phyloP scores from a whole-genome alignment of 768 basidiomycete species.

The Xerocomellus intermedius region DNA sequence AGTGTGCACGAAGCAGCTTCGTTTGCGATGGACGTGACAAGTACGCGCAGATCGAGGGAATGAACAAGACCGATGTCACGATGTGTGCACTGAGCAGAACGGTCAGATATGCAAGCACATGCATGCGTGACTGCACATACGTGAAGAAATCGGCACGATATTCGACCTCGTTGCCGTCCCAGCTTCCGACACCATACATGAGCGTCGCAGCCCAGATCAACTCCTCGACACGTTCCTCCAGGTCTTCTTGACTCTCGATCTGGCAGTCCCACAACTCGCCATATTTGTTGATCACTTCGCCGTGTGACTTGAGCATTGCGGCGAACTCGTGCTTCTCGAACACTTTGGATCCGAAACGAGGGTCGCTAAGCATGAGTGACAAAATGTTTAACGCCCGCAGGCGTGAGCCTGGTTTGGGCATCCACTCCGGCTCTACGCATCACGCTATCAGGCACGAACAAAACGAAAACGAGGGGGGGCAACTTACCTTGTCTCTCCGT shows the following conservation, averaged over 20 bases:
- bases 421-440: conserved; percentile 26
- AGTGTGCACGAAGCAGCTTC: conserved; percentile 58
- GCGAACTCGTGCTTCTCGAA: conserved; percentile 37
- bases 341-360: conserved; percentile 31
- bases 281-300: conserved; percentile 41
- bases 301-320: conserved; percentile 36
- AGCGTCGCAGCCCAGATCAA: conserved; percentile 54
- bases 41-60: conserved; percentile 48
- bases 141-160: conserved; percentile 68
- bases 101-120: conserved; percentile 1
- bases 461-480: no score
- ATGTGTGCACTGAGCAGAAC: conserved; percentile 57
- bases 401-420: conserved; percentile 34
- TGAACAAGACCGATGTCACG: conserved; percentile 64
- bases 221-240: conserved; percentile 59
- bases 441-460: no score
- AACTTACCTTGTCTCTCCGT: conserved; percentile 21
- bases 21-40: conserved; percentile 57
- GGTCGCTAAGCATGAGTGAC: conserved; percentile 53
- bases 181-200: conserved; percentile 63
- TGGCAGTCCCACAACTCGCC: conserved; percentile 49
- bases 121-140: conserved; percentile 39
- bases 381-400: conserved; percentile 50
- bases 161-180: conserved; percentile 32
- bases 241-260: conserved; percentile 33